Base-by-base conservation (phyloP, 331 rosid species). In the Rosa hybrid region DNA sequence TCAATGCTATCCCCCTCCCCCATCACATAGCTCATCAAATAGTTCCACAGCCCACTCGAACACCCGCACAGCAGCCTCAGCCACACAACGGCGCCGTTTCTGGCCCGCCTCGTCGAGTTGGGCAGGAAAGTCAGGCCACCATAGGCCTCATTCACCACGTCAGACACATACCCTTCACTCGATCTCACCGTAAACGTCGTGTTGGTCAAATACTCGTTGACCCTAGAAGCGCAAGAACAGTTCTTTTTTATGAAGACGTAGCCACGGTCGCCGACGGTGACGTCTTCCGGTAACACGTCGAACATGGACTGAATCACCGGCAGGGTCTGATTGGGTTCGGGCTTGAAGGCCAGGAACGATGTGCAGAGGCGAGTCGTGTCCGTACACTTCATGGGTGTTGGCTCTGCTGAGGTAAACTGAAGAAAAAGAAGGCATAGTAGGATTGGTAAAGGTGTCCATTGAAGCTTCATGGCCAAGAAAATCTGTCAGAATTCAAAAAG, bases 1-100 rank as follows among this genome's bases (percentile, higher is more conserved):
- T 83, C 90, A 57, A 93, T 78, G 67, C 91, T 87, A 18, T 96
- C 99, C 42, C 98, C 97, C 79, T 93, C 97, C 84, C 85, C 92
- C 94, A 96, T 72, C 57, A 92, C 94, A 87, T 96, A 96, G 85
- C 97, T 96, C 92, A 90, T 81, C 83, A 96, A 20, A 88, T 96
- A 96, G 82, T 96, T 96, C 99, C 98, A 96, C 57, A 90, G 68
- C 71, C 94, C 94, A 80, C 94, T 93, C 7, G 99, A 93, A 63
- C 99, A 96, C 38, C 98, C 97, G 81, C 99, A 96, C 50, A 96
- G 85, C 91, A 96, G 84, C 82, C 90, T 84, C 90, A 96, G 42
- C 60, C 97, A 90, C 76, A 93, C 90, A 45, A 96, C 97, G 56
- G 91, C 91, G 41, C 99, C 97, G 48, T 83, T 83, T 80, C 78